These are phyloP conservation scores for Hanseniaspora thailandica DNA, from an alignment of 805 yeast species.

Conservation along the genomic window DNA sequence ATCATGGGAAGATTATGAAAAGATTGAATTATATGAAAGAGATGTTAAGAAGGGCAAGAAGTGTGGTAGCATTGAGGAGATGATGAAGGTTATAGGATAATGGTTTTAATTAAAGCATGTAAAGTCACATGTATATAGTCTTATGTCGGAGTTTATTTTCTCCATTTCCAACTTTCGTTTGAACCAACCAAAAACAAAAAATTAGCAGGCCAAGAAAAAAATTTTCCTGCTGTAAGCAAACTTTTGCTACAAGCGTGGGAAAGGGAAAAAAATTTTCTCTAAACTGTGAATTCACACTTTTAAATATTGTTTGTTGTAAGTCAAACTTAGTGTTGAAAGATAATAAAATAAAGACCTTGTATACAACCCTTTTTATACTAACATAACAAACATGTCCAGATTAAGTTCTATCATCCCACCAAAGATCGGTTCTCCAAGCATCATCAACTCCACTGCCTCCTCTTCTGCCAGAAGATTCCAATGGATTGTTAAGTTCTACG, in stretches of 20 bases:
- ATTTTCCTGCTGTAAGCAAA: background rate
- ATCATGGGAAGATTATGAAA: conserved; percentile 27
- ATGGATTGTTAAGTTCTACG: conserved; percentile 89
- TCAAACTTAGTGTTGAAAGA: too few species aligned
- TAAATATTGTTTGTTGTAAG: too few species aligned
- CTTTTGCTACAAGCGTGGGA: background rate
- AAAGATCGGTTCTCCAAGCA: conserved; percentile 86
- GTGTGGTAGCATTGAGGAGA: background rate
- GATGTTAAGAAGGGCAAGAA: conserved; percentile 17
- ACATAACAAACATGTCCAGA: conserved; percentile 74
- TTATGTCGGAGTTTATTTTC: background rate
- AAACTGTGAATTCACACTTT: too few species aligned
- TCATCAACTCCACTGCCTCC: conserved; percentile 74
- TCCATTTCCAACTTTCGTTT: background rate
- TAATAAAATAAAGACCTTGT: background rate
- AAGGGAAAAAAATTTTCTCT: too few species aligned
- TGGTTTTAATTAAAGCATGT: background rate
- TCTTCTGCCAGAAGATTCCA: conserved; percentile 96
- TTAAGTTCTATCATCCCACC: conserved; percentile 96
- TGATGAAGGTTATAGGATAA: background rate
- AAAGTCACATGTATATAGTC: background rate
- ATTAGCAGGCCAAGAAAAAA: background rate
- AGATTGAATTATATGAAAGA: conserved; percentile 22
- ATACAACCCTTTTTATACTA: background rate
- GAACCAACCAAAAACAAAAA: background rate